phyloP scores from a whole-genome alignment of 306 rosid species.

The Trifolium fragiferum region DNA sequence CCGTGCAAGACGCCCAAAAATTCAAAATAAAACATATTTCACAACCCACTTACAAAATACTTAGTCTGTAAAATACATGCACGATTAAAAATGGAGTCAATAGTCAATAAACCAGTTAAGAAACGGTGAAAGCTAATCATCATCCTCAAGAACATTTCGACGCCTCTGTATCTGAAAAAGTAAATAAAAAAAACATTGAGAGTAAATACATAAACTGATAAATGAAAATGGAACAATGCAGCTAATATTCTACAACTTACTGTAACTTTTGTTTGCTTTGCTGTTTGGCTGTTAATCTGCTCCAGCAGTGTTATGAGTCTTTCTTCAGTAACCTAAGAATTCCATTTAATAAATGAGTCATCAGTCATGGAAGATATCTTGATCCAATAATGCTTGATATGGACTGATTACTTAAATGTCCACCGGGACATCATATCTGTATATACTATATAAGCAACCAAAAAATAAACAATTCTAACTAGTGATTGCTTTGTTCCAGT shows the following conservation, averaged over 20 bases:
- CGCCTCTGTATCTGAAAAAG: conserved; percentile 91
- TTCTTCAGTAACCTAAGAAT: conserved; percentile 86
- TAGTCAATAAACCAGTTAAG: conserved; percentile 28
- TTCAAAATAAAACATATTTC: conserved; percentile 36
- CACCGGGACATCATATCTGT: not conserved
- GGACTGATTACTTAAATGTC: conserved; percentile 11
- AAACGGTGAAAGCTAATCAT: conserved; percentile 59
- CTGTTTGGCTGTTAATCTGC: conserved; percentile 91
- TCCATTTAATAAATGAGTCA: conserved; percentile 19
- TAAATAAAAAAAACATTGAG: not conserved
- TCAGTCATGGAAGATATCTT: conserved; percentile 2
- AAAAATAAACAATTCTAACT: not conserved
- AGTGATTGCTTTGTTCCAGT: conserved; percentile 3
- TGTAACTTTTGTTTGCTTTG: conserved; percentile 91
- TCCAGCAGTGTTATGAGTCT: conserved; percentile 91
- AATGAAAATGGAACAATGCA: conserved; percentile 3
- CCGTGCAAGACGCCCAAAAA: conserved; percentile 34
- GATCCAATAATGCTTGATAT: conserved; percentile 18
- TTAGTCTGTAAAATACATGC: conserved; percentile 30
- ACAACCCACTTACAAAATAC: conserved; percentile 36
- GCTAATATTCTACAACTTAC: conserved; percentile 54
- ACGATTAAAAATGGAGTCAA: conserved; percentile 25
- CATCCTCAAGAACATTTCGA: conserved; percentile 92
- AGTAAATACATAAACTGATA: not conserved
- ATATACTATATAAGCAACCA: not conserved